These are phyloP conservation scores for Epichloe elymi DNA, from an alignment of 2,329 filamentous ascomycete genomes.

Conservation along the genomic window DNA sequence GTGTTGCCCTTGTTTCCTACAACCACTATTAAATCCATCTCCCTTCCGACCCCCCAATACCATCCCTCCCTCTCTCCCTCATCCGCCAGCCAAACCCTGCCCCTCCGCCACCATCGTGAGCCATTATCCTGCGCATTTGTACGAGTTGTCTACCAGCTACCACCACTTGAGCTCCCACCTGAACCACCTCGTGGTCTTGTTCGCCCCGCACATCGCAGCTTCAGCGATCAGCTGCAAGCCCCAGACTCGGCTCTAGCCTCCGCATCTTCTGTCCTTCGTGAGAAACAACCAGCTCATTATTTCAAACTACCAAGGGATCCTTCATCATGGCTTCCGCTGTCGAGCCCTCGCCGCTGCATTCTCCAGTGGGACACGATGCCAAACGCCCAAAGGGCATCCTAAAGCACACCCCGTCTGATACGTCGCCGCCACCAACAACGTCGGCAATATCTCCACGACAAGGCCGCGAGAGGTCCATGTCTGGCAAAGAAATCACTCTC, in stretches of 20 bases:
- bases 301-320: neutral
- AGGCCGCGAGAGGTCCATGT: constrained; percentile 26
- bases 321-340: constrained; percentile 27
- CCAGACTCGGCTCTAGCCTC: neutral
- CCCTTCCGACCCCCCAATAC: neutral
- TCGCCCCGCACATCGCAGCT: neutral
- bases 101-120: neutral
- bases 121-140: neutral
- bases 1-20: neutral
- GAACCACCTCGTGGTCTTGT: neutral
- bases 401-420: constrained; percentile 65
- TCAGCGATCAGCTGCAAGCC: neutral
- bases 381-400: constrained; percentile 53
- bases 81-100: neutral
- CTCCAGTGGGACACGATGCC: constrained; percentile 26
- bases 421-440: constrained; percentile 39
- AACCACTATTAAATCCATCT: no score
- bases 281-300: neutral
- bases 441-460: constrained; percentile 27
- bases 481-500: constrained; percentile 79
- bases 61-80: neutral
- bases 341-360: constrained; percentile 25
- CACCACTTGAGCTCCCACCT: neutral
- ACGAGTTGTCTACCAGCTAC: neutral
- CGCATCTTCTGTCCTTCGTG: neutral